Conservation (phyloP, 1,139 yeast genomes). For the Arxiozyma slooffiae region DNA sequence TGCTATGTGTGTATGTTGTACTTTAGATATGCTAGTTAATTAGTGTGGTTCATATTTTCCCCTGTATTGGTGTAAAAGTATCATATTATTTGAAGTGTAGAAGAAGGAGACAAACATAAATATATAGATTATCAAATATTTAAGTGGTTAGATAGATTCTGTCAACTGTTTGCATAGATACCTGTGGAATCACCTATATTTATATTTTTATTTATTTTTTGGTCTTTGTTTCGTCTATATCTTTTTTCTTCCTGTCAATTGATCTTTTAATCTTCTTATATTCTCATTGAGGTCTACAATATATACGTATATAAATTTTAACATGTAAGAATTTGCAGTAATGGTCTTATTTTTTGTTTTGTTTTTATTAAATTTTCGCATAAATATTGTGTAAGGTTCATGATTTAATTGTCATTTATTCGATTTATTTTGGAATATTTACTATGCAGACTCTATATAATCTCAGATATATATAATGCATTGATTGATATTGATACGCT, state of each 20-base stretch:
- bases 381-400: too few species aligned
- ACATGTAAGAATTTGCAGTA: not conserved
- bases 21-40: constrained; percentile 54
- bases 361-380: too few species aligned
- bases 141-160: not conserved
- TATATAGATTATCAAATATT: too few species aligned
- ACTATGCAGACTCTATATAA: not conserved
- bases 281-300: not conserved
- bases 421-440: not conserved
- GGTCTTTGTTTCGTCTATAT: not conserved
- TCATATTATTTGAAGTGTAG: too few species aligned
- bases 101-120: too few species aligned
- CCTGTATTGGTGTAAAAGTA: too few species aligned
- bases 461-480: not conserved
- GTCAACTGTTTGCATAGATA: not conserved
- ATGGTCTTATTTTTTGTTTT: too few species aligned
- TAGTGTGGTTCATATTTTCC: not conserved
- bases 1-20: constrained; percentile 62
- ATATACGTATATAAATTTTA: too few species aligned
- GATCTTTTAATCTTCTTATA: too few species aligned
- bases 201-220: too few species aligned
- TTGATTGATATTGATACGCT: not conserved
- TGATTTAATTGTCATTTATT: not conserved
- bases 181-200: not conserved
- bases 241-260: not conserved